Evolutionary conservation across 306 rosid genomes (phyloP).

Genomic region (Acacia crassicarpa): DNA sequence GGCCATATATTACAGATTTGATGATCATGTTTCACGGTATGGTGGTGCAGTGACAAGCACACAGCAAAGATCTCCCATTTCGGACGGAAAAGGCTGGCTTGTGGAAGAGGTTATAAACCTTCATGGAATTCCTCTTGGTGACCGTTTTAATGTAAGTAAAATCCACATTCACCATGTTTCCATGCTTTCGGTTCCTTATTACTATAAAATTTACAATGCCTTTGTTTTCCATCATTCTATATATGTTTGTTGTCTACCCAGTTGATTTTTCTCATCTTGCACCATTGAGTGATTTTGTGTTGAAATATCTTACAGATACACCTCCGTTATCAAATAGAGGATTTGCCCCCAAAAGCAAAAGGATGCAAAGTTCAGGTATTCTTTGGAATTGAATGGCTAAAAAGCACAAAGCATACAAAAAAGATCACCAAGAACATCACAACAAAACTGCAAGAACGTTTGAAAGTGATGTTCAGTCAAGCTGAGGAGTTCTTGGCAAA

Average conservation of each 20-base stretch:
- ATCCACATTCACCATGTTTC: constrained; percentile 24
- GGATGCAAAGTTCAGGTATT: constrained; percentile 67
- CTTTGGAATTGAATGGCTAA: constrained; percentile 91
- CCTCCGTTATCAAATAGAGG: constrained; percentile 85
- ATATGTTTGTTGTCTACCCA: constrained; percentile 8
- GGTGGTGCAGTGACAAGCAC: constrained; percentile 85
- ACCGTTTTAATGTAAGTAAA: constrained; percentile 72
- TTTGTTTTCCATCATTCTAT: constrained; percentile 20
- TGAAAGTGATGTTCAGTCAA: constrained; percentile 49
- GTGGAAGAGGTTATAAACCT: constrained; percentile 87
- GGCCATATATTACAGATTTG: constrained; percentile 77
- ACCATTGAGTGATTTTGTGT: constrained; percentile 11
- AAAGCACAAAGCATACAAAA: constrained; percentile 81
- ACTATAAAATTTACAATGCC: constrained; percentile 19
- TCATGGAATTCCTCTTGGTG: constrained; percentile 91
- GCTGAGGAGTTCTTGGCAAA: constrained; percentile 65
- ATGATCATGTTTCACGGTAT: constrained; percentile 69
- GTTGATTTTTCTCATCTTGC: constrained; percentile 26
- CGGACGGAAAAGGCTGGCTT: constrained; percentile 78
- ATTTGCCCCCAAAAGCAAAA: constrained; percentile 65
- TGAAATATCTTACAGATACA: constrained; percentile 65
- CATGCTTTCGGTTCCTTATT: constrained; percentile 7
- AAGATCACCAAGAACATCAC: constrained; percentile 79
- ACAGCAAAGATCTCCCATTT: constrained; percentile 65
- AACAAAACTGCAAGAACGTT: constrained; percentile 51